These are phyloP conservation scores for Pseudopyricularia cyperi DNA, from an alignment of 2,329 filamentous ascomycete genomes.

Conservation along the genomic window DNA sequence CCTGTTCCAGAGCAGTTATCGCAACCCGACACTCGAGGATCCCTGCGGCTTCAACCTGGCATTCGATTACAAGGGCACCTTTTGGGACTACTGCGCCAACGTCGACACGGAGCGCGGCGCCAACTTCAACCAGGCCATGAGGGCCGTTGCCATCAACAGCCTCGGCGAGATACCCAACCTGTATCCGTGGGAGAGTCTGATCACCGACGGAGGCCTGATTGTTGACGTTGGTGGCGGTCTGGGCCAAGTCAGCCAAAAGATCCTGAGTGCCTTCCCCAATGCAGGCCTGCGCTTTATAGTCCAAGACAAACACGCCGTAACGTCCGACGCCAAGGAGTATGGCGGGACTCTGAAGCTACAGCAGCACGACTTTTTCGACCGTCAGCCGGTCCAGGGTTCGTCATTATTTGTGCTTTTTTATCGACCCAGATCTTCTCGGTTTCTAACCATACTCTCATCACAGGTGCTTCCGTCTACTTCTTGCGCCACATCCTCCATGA, in stretches of 20 bases:
- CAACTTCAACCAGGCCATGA: background rate
- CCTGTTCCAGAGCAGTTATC: background rate
- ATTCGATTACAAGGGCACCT: background rate
- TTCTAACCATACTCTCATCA: too few species aligned
- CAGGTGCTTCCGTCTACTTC: constrained; percentile 8
- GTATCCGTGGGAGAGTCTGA: background rate
- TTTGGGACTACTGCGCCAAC: background rate
- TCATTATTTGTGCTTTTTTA: too few species aligned
- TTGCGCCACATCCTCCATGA: constrained; percentile 10
- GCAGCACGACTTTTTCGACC: background rate
- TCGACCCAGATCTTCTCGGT: too few species aligned
- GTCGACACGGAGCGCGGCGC: background rate
- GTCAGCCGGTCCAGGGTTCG: background rate
- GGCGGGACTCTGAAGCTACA: background rate
- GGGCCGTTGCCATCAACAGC: background rate
- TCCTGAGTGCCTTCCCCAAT: background rate
- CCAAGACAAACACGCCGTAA: background rate
- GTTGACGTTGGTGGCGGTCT: background rate
- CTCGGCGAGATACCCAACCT: background rate
- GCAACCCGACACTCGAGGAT: background rate
- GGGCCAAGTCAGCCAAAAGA: constrained; percentile 8
- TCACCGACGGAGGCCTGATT: background rate
- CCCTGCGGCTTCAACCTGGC: background rate
- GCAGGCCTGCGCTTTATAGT: background rate
- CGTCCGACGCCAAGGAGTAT: too few species aligned